phyloP scores from a whole-genome alignment of 73 alveolate genomes.

The Tetrahymena malaccensis region DNA sequence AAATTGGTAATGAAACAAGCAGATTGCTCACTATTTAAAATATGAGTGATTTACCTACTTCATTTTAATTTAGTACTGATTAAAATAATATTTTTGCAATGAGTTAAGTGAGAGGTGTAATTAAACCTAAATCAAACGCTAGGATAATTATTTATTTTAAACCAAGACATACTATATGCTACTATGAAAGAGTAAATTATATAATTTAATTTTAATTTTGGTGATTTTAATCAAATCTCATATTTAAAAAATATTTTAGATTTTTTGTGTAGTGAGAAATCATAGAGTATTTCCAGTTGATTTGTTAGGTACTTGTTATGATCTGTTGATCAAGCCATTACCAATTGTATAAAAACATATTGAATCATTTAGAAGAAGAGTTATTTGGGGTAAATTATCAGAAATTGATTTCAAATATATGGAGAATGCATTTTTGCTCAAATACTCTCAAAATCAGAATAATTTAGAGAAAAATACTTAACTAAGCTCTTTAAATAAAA shows the following conservation, averaged over 20 bases:
- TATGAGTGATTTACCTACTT: conserved; percentile 85
- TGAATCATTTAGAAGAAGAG: conserved; percentile 88
- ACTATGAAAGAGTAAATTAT: conserved; percentile 78
- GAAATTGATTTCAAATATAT: conserved; percentile 43
- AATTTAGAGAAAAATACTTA: neutral
- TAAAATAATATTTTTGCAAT: conserved; percentile 71
- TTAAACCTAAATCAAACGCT: conserved; percentile 69
- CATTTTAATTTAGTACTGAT: conserved; percentile 76
- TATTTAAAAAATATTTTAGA: neutral
- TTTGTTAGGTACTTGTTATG: conserved; percentile 94
- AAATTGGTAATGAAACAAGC: conserved; percentile 76
- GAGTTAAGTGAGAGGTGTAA: conserved; percentile 78
- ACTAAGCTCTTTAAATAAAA: neutral
- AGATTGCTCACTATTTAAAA: conserved; percentile 87
- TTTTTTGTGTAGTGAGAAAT: conserved; percentile 68
- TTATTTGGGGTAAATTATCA: conserved; percentile 75
- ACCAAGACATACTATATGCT: conserved; percentile 83
- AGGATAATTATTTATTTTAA: conserved; percentile 85
- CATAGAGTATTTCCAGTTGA: conserved; percentile 85
- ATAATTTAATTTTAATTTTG: neutral
- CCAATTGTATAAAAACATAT: conserved; percentile 90
- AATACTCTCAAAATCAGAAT: neutral
- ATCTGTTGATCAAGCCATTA: conserved; percentile 79
- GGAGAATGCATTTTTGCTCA: conserved; percentile 31
- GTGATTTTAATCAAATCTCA: neutral